Base-by-base conservation (phyloP, 768 basidiomycete genomes). In the Hypholoma sublateritium region DNA sequence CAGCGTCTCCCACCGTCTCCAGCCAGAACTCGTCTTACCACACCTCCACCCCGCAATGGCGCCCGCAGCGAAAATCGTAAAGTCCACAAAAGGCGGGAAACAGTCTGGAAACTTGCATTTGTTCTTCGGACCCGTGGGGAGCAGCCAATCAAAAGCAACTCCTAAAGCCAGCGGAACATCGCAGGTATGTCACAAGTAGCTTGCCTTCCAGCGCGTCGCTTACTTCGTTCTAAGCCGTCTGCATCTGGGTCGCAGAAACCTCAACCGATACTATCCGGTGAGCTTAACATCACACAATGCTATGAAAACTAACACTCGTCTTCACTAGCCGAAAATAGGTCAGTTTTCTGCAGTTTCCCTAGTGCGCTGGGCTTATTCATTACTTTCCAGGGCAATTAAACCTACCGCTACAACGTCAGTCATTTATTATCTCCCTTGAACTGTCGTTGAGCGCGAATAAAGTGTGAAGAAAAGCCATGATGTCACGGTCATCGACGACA, bases 121-220 rank as follows among this genome's bases (percentile, higher is more conserved):
- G 63, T 68, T 68, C 52, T 68, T 68, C 44, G 63, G 60, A n/a
- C 59, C 62, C 17, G 22, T 57, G n/a, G 62, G 67, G 36, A 57
- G 58, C 34, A 46, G 44, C 22, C 63, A 63, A 46, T 63, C 66
- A 47, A 67, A 65, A 44, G 8, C 59, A 13, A 36, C 65, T 12
- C n/a, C 46, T 32, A 68, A 55, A 58, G 39, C 41, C 22, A 53
- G 53, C n/a, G 35, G 12, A 8, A 32, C 55, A 24, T 63, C 60
- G 19, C 60, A 62, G 55, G 62, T 65, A 13, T 16, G 58, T 44
- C n/a, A n/a, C 5, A 34, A n/a, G 12, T 17, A 8, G 14, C n/a
- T 43, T 43, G 25, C n/a, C 55, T 7, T 5, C 12, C 13, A 14
- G 24, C 52, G 59, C 47, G 34, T 48, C 37, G 28, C 17, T 55